Base-by-base conservation (phyloP, 768 basidiomycete species). In the Lactarius psammicola region DNA sequence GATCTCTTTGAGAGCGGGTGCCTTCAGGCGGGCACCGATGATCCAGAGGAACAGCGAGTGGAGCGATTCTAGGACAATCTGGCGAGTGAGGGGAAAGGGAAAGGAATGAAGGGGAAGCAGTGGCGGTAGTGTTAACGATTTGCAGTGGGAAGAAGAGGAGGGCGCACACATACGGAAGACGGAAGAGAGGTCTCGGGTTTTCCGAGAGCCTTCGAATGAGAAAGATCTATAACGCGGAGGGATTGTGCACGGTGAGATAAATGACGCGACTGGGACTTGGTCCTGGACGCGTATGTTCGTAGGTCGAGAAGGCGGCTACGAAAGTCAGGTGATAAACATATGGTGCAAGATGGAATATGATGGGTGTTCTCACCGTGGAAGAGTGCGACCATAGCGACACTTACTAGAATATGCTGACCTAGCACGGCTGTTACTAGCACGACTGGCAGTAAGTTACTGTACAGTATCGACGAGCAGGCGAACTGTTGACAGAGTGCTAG, bases 221-320 rank as follows among this genome's bases (percentile, higher is more conserved):
- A 89, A 59, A 91, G 76, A 74, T 94, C 92, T 94, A 64, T 26
- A 26, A 61, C 17, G 36, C n/a, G n/a, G n/a, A n/a, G n/a, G n/a
- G n/a, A n/a, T n/a, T 59, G 53, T 55, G 60, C 62, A 55, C 26
- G 4, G 34, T 61, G 18, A 56, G 53, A 40, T 38, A 31, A 28
- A 30, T 51, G 33, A 55, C 23, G 31, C 13, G 28, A 46, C 18
- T 51, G 23, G 26, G 26, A 51, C 23, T 49, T 34, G 20, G 17
- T 33, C 13, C 11, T 36, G 26, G 33, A 44, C 36, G 79, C 88
- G 73, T 61, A 87, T 91, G 85, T 79, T 92, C 89, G 74, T 91
- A 92, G 2, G 87, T 85, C 18, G 92, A 92, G 74, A 85, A 92
- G n/a, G 89, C 88, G 54, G 89, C 91, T 92, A 71, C 4, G 69